Evolutionary conservation across 306 rosid genomes (phyloP), one percentile per base, ranked within the genome.

Genomic region (Bauhinia variegata): DNA sequence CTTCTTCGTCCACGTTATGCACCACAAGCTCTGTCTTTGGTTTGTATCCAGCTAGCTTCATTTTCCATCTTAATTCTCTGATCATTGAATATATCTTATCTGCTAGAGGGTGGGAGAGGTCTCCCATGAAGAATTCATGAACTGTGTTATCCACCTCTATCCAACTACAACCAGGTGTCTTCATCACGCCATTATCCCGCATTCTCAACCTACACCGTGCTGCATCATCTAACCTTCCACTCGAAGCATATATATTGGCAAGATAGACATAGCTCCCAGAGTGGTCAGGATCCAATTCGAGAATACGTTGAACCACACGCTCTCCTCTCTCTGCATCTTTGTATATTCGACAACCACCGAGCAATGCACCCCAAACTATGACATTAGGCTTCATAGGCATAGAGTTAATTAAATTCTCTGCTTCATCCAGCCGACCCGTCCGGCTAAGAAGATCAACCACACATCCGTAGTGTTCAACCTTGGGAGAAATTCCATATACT

Each of bases 301-400:
- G 78, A 37, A 78, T 78, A 30, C 7, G 65, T 4, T 33, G 47
- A 10, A 67, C 82, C 0, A 72, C 60, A 0, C 71, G 64, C 41
- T 66, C 63, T 3, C 82, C 78, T 72, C 82, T 63, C 30, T 67
- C 11, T 12, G 75, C 56, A 36, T 78, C 82, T 60, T 72, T 78
- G 41, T 44, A 72, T 34, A 60, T 78, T 23, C 50, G 51, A 54
- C 82, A 78, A 19, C 82, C 78, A 34, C 82, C 82, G 0, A 72
- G 82, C 54, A 78, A 74, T 28, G 82, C 78, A 34, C 82, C 82
- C 82, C 82, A 78, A 42, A 78, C 82, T 60, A 72, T 67, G 9
- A 67, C 82, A 72, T 78, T 78, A 5, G 82, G 82, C 44, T 28
- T 50, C n/a, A 66, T 33, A 43, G 78, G 70, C 82, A 72, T 72